Conservation (phyloP, 805 yeast genomes). For the Candida quercuum region DNA sequence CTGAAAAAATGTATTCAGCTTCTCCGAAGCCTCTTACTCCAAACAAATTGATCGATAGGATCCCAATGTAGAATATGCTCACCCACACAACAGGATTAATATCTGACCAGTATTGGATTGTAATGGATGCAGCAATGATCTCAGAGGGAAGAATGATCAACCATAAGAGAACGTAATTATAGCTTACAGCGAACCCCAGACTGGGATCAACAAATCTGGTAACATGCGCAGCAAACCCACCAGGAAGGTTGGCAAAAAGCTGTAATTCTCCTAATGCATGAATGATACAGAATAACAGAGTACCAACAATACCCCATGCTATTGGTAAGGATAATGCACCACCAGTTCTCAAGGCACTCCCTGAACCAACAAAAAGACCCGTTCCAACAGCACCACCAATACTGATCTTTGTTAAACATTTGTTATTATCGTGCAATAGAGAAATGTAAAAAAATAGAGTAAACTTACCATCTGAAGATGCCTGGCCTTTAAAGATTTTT, state of each 20-base stretch:
- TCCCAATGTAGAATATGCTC: slow-evolving; percentile 42
- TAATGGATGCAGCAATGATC: slow-evolving; percentile 48
- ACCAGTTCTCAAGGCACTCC: slow-evolving; percentile 49
- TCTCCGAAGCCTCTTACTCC: slow-evolving; percentile 54
- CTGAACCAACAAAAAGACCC: slow-evolving; percentile 64
- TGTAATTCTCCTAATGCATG: slow-evolving; percentile 60
- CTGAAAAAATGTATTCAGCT: slow-evolving; percentile 45
- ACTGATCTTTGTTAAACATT: too few relatives aligned
- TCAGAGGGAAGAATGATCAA: slow-evolving; percentile 46
- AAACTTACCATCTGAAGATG: slow-evolving; percentile 64
- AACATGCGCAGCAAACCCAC: slow-evolving; percentile 57
- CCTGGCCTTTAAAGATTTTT: slow-evolving; percentile 47
- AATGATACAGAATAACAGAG: slow-evolving; percentile 52
- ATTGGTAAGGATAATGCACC: slow-evolving; percentile 64
- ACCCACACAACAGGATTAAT: slow-evolving; percentile 46
- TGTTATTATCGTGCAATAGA: too few relatives aligned
- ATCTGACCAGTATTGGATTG: slow-evolving; percentile 46
- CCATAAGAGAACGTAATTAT: slow-evolving; percentile 52
- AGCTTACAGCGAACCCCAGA: slow-evolving; percentile 59
- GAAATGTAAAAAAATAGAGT: too few relatives aligned
- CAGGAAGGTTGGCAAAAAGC: slow-evolving; percentile 56
- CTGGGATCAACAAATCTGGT: slow-evolving; percentile 55
- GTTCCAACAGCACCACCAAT: slow-evolving; percentile 68
- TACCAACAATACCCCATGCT: slow-evolving; percentile 48
- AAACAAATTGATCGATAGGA: slow-evolving; percentile 43